Evolutionary conservation across 1,284 basidiomycete genomes (phyloP).

Genomic region (Athelia psychrophila): DNA sequence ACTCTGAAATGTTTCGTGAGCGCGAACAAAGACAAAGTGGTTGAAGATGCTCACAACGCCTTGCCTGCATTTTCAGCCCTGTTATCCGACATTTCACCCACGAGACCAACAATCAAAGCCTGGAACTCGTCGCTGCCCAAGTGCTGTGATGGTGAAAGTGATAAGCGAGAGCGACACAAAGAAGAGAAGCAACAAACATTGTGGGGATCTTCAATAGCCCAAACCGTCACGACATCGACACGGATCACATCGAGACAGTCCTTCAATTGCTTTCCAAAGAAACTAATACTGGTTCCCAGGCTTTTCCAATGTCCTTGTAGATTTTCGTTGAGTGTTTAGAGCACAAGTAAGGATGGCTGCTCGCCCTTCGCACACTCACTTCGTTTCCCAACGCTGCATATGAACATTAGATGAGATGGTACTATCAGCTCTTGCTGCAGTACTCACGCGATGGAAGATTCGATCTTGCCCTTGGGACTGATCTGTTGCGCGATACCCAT

Average conservation of each 20-base stretch:
- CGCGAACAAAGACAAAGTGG: background rate
- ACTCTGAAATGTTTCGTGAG: constrained; percentile 4
- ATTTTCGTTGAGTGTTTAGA: background rate
- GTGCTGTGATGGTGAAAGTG: constrained; percentile 10
- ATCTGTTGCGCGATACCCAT: constrained; percentile 21
- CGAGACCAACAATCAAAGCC: constrained; percentile 14
- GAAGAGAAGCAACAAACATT: constrained; percentile 8
- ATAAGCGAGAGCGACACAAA: background rate
- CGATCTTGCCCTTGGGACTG: constrained; percentile 18
- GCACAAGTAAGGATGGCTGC: background rate
- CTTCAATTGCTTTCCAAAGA: constrained; percentile 13
- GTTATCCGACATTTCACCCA: constrained; percentile 8
- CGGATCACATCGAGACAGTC: constrained; percentile 15
- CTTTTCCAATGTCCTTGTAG: constrained; percentile 20
- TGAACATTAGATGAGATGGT: background rate
- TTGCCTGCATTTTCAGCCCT: constrained; percentile 4
- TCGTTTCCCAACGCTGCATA: constrained; percentile 9
- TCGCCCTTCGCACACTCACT: constrained; percentile 11
- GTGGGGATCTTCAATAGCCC: constrained; percentile 23
- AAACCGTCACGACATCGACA: constrained; percentile 19
- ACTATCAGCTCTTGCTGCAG: background rate
- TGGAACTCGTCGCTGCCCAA: constrained; percentile 17
- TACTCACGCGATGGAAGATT: constrained; percentile 19
- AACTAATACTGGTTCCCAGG: constrained; percentile 14
- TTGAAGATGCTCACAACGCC: constrained; percentile 9